phyloP scores from a whole-genome alignment of 2,329 filamentous ascomycete genomes.

The Alternaria gansuensis region DNA sequence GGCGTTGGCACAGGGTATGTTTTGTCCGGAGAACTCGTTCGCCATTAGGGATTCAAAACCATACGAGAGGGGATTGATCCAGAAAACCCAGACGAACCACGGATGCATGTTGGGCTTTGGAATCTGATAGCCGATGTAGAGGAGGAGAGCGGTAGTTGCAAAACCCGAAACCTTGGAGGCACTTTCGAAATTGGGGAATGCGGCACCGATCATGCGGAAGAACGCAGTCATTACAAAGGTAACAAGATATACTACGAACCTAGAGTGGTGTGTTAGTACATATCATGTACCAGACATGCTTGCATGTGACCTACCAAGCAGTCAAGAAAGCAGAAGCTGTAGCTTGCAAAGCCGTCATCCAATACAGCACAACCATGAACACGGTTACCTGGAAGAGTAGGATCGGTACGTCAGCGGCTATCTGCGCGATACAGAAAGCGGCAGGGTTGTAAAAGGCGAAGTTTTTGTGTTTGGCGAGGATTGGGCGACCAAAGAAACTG shows the following conservation, averaged over 20 bases:
- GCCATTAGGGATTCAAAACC: slow-evolving; percentile 80
- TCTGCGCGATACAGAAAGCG: slow-evolving; percentile 76
- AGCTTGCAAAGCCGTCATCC: slow-evolving; percentile 79
- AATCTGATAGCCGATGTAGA: slow-evolving; percentile 69
- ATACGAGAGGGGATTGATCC: slow-evolving; percentile 79
- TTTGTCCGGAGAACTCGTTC: slow-evolving; percentile 65
- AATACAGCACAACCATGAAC: slow-evolving; percentile 75
- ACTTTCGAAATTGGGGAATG: slow-evolving; percentile 68
- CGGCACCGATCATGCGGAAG: slow-evolving; percentile 77
- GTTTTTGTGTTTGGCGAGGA: slow-evolving; percentile 84
- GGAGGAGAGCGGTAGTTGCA: slow-evolving; percentile 66
- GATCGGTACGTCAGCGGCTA: slow-evolving; percentile 64
- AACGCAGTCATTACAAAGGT: slow-evolving; percentile 78
- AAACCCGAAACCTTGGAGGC: slow-evolving; percentile 65
- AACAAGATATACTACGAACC: slow-evolving; percentile 21
- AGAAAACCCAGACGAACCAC: slow-evolving; percentile 67
- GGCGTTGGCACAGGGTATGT: slow-evolving; percentile 59
- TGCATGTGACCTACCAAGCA: slow-evolving; percentile 77
- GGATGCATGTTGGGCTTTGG: slow-evolving; percentile 61
- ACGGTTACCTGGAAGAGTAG: slow-evolving; percentile 66
- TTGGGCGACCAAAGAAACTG: slow-evolving; percentile 70
- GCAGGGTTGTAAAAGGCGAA: slow-evolving; percentile 92
- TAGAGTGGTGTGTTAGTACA: neutral
- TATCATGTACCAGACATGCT: slow-evolving; percentile 50
- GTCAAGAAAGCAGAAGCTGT: slow-evolving; percentile 81